Evolutionary conservation across 208 protist species (phyloP).

Genomic region (Trypanosoma vivax): DNA sequence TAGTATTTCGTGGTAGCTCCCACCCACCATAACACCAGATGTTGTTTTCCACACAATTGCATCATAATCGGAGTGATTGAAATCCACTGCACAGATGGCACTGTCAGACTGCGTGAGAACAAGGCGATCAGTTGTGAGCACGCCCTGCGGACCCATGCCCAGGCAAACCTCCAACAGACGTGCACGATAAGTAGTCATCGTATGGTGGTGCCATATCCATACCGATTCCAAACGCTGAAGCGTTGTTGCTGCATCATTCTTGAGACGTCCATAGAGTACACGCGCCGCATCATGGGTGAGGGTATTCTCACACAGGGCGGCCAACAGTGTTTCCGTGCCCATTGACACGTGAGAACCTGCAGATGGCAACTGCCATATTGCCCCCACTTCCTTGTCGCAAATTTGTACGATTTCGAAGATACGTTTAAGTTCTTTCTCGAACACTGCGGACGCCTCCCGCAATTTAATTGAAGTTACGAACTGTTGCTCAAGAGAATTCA

Average conservation of each 20-base stretch:
- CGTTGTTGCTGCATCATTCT: constrained; percentile 4
- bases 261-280: constrained; percentile 13
- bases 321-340: constrained; percentile 7
- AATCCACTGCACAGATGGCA: constrained; percentile 39
- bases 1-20: constrained; percentile 76
- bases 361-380: constrained; percentile 22
- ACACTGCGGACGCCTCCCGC: too few species aligned
- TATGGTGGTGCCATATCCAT: constrained; percentile 77
- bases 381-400: too few species aligned
- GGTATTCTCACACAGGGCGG: constrained; percentile 7
- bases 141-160: constrained; percentile 4
- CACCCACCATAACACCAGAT: constrained; percentile 39
- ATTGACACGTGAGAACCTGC: background rate
- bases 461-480: too few species aligned
- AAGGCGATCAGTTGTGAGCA: constrained; percentile 48
- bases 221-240: constrained; percentile 33
- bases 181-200: constrained; percentile 42
- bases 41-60: constrained; percentile 73
- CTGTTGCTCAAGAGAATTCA: constrained; percentile 36
- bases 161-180: constrained; percentile 41
- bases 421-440: too few species aligned
- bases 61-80: constrained; percentile 74
- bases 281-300: constrained; percentile 11
- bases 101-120: constrained; percentile 57
- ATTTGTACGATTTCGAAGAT: too few species aligned